A percentile compares a stretch with the other conserved stretches of the same genome.
Conservation (phyloP, 2,329 filamentous ascomycete species). For the Aspergillus quadrilineatus region DNA sequence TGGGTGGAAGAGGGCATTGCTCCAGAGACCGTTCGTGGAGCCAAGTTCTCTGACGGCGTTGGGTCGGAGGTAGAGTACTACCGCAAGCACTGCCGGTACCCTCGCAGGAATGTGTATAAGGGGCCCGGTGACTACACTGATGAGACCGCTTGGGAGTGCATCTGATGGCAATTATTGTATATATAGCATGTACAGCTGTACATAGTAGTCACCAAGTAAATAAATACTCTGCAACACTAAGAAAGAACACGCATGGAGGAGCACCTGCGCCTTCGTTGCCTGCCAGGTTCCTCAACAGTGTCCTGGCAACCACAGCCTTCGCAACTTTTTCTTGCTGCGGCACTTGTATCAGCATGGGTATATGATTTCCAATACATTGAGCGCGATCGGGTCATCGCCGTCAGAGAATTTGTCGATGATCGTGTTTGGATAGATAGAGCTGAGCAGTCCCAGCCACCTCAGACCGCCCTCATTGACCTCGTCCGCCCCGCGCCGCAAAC, state of each 20-base stretch:
- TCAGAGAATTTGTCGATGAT: neutral
- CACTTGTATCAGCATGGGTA: too few relatives aligned
- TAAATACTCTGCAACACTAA: too few relatives aligned
- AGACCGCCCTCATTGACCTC: conserved; percentile 23
- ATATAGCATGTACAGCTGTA: neutral
- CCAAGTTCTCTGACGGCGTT: conserved; percentile 46
- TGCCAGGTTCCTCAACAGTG: too few relatives aligned
- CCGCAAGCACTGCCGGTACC: conserved; percentile 49
- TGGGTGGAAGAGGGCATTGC: conserved; percentile 51
- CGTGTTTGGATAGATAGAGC: too few relatives aligned
- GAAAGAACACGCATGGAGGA: too few relatives aligned
- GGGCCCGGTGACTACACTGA: conserved; percentile 35
- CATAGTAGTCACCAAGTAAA: neutral
- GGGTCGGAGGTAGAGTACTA: conserved; percentile 43
- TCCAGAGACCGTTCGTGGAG: conserved; percentile 42
- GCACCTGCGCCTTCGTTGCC: too few relatives aligned
- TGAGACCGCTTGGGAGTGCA: conserved; percentile 36
- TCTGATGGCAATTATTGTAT: conserved; percentile 16
- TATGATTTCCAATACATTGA: too few relatives aligned
- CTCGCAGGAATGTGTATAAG: conserved; percentile 32
- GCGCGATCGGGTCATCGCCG: too few relatives aligned
- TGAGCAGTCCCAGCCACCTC: conserved; percentile 16
- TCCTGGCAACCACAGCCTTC: too few relatives aligned
- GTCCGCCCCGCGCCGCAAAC: conserved; percentile 21
- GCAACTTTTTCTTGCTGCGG: too few relatives aligned